Percentiles rank a stretch among this genome's conserved stretches.
Evolutionary conservation across 192 early-diverging fungal species (phyloP).

Genomic region (Umbelopsis sp.): DNA sequence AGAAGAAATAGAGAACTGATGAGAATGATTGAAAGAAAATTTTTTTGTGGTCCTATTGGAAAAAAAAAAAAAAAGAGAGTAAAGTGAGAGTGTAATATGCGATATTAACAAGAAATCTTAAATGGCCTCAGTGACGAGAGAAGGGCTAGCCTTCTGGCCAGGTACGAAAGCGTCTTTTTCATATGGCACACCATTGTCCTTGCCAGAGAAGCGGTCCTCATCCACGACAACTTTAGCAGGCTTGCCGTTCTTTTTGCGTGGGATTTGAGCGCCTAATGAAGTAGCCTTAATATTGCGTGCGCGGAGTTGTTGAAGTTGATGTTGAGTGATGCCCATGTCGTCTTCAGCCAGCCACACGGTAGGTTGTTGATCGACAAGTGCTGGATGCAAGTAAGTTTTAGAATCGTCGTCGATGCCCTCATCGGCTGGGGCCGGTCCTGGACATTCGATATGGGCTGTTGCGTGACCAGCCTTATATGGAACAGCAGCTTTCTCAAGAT

Average conservation of each 20-base stretch:
- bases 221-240: constrained; percentile 24
- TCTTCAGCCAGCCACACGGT: constrained; percentile 57
- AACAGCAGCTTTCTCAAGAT: background rate
- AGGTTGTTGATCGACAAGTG: constrained; percentile 31
- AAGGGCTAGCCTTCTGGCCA: background rate
- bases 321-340: constrained; percentile 39
- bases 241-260: constrained; percentile 27
- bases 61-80: too few relatives aligned
- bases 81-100: too few relatives aligned
- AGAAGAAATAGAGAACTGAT: too few relatives aligned
- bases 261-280: constrained; percentile 31
- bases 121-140: background rate
- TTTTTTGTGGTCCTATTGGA: too few relatives aligned
- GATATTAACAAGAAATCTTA: too few relatives aligned
- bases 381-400: constrained; percentile 48
- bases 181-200: constrained; percentile 24
- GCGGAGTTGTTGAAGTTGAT: constrained; percentile 34
- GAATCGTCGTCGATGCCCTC: constrained; percentile 28
- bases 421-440: background rate
- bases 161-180: background rate
- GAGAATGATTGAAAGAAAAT: too few relatives aligned
- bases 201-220: constrained; percentile 18
- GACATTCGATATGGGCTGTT: background rate
- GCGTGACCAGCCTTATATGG: background rate
- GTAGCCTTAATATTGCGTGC: constrained; percentile 33